Evolutionary conservation across 176 grass and related monocot genomes (phyloP), one percentile per base, ranked within the genome.

Genomic region (Musa schizocarpa): DNA sequence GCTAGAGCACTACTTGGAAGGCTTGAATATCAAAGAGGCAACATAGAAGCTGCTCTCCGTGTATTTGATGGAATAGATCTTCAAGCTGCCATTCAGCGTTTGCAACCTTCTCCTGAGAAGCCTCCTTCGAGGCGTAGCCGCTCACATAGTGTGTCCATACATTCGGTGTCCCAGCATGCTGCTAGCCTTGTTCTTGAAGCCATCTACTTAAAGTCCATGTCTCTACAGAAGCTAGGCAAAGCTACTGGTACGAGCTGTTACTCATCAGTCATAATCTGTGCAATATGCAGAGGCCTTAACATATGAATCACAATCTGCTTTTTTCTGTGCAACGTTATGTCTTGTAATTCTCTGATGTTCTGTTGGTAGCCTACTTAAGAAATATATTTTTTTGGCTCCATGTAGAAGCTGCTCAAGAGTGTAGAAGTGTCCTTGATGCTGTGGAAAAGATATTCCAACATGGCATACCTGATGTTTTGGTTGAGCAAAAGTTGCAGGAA

Each of bases 171-270:
- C 21, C 96, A 99, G 62, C 88, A 94, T 84, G 88, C 96, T 50
- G 91, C 96, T 64, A 99, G 86, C 67, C 96, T 94, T 62, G 88
- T 99, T 74, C 86, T 99, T 55, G 96, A 99, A 85, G 96, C 96
- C 62, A 94, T 99, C 82, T 99, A 94, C 83, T 85, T 94, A 83
- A 99, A 95, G 79, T 86, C 95, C 50, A 91, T 99, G 95, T 94
- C 95, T 21, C 86, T 99, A 57, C 86, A 93, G 59, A 99, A 94
- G 72, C 80, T 99, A 77, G 88, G 84, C 24, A 94, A 87, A 83
- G 84, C 88, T 63, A 87, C 73, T 19, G 95, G 95, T 94, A 91
- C 65, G 79, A 17, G 81, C 50, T 78, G 48, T 34, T 82, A 77
- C 11, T 68, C 81, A 34, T 43, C 52, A 21, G 57, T 79, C 48